These are phyloP conservation scores for Macrolepiota albuminosa DNA, from an alignment of 768 basidiomycete species.

Conservation along the genomic window DNA sequence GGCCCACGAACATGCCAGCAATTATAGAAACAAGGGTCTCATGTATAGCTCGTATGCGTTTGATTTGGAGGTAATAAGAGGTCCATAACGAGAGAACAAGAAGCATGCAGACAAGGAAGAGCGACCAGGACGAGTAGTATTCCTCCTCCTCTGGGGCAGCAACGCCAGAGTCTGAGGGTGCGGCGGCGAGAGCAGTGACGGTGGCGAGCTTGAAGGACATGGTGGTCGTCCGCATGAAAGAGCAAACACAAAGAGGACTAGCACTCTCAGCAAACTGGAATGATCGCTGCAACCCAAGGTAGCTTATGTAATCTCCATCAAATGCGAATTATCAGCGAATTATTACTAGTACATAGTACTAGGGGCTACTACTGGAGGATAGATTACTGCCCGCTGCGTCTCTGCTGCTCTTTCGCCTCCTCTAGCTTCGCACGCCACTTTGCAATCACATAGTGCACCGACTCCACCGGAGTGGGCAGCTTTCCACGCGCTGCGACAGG, in stretches of 20 bases:
- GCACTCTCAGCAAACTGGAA: background rate
- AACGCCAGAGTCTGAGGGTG: conserved; percentile 23
- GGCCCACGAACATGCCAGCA: conserved; percentile 93
- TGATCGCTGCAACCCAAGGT: background rate
- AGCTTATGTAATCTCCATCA: background rate
- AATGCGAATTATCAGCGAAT: conserved; percentile 4
- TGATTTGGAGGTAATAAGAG: conserved; percentile 97
- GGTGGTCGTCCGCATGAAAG: conserved; percentile 1
- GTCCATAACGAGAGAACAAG: conserved; percentile 94
- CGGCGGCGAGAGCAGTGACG: conserved; percentile 26
- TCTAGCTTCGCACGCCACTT: conserved; percentile 19
- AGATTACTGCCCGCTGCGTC: conserved; percentile 9
- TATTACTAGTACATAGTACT: background rate
- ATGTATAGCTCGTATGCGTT: conserved; percentile 90
- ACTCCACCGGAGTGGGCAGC: conserved; percentile 26
- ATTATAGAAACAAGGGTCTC: conserved; percentile 95
- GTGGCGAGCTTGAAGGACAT: conserved; percentile 37
- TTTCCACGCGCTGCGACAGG: conserved; percentile 22
- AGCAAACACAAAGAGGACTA: background rate
- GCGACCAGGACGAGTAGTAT: conserved; percentile 91
- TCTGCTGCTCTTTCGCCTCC: conserved; percentile 19
- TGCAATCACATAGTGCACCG: conserved; percentile 17
- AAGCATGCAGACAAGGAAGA: conserved; percentile 87
- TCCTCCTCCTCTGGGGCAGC: conserved; percentile 73
- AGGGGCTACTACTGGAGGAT: background rate